Base-by-base conservation (phyloP, 441 rosid species). In the Eutrema salsugineum region DNA sequence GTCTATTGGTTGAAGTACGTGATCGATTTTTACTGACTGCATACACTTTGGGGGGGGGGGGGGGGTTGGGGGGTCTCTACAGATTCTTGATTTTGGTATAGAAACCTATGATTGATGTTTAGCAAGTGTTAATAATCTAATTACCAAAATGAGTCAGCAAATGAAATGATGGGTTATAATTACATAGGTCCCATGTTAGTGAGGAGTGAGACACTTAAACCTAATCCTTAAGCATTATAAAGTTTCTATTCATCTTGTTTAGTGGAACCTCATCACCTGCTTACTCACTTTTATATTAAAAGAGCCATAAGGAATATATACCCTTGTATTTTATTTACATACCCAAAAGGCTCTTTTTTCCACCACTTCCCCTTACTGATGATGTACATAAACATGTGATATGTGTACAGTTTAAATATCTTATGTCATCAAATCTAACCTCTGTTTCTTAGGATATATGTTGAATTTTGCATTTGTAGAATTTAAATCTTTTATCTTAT, bases 171-270 rank as follows among this genome's bases (percentile, higher is more conserved):
- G 47, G 62, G 62, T 63, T 56, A 63, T 76, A 56, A 61, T 67
- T 60, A 74, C 63, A 55, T 27, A 76, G 71, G 75, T 39, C 79
- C 79, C 79, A 62, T 69, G 47, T 39, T 63, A 39, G n/a, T 63
- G 79, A 76, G 71, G 75, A 63, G 56, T 47, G 66, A 63, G 71
- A 75, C 70, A 63, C 2, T 47, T 69, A 32, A 69, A 75, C 68
- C 74, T 76, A 75, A 75, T 75, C 75, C 70, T 69, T 62, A 63
- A 30, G 79, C 79, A 75, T 63, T 63, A 63, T 69, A 56, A 62
- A 46, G 66, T 76, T 63, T 47, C 48, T 63, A 55, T 76, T 76
- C 79, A 69, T 75, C 46, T 19, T 68, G 60, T 55, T 55, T 76
- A 76, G 79, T 69, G 79, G 71, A 76, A 47, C 61, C 63, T 75